These are phyloP conservation scores for Aphanomyces astaci DNA, from an alignment of 352 stramenopile genomes.

Conservation along the genomic window DNA sequence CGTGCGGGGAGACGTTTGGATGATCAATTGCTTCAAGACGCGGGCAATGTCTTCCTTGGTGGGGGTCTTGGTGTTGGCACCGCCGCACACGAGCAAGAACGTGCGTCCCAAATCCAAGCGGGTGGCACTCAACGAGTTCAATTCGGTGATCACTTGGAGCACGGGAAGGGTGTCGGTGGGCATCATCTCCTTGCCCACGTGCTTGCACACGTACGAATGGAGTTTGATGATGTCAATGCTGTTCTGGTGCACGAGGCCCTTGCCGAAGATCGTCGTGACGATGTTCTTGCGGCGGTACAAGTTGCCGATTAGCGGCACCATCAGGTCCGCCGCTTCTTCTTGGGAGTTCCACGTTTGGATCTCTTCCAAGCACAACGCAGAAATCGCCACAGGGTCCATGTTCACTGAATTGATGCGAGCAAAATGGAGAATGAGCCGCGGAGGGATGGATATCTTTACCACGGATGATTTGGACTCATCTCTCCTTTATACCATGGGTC, in stretches of 20 bases:
- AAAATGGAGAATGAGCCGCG: conserved; percentile 12
- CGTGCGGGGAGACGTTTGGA: neutral
- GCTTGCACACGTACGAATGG: conserved; percentile 79
- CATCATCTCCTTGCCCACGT: conserved; percentile 69
- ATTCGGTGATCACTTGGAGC: conserved; percentile 42
- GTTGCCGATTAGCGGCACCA: conserved; percentile 73
- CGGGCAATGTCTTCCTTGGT: conserved; percentile 15
- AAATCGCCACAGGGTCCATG: conserved; percentile 15
- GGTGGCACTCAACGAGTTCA: conserved; percentile 55
- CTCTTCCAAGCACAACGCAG: conserved; percentile 30
- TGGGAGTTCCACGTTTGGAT: conserved; percentile 70
- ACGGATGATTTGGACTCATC: no score
- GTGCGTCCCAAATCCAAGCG: conserved; percentile 72
- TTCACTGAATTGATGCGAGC: neutral
- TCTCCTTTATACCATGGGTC: no score
- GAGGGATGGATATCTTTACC: neutral
- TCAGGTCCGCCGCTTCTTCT: conserved; percentile 73
- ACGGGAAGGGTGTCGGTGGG: conserved; percentile 68
- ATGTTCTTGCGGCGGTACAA: conserved; percentile 81
- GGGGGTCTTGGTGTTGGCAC: conserved; percentile 36
- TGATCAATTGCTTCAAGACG: neutral
- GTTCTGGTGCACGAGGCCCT: conserved; percentile 79
- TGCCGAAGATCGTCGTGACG: conserved; percentile 75
- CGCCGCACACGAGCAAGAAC: conserved; percentile 44
- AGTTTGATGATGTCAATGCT: conserved; percentile 77